phyloP scores from a whole-genome alignment of 1,284 basidiomycete genomes.

The Austroboletus novae-zelandiae region DNA sequence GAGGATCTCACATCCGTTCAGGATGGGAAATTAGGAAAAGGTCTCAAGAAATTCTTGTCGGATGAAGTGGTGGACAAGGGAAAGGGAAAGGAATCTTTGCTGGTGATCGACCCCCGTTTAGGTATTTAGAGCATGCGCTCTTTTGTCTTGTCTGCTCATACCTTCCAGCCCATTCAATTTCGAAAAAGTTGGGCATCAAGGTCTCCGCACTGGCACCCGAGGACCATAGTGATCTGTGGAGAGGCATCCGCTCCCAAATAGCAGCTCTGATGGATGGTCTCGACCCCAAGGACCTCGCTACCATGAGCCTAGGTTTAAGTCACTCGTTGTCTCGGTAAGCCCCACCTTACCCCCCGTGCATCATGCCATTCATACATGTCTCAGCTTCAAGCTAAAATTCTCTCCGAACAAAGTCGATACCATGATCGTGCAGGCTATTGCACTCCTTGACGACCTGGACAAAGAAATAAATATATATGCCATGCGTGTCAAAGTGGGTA shows the following conservation, averaged over 20 bases:
- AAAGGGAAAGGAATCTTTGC: slow-evolving; percentile 84
- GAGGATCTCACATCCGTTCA: slow-evolving; percentile 95
- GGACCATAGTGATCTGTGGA: slow-evolving; percentile 78
- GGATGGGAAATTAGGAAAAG: slow-evolving; percentile 90
- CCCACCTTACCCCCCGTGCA: slow-evolving; percentile 3
- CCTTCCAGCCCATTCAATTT: slow-evolving; percentile 72
- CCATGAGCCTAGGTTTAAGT: slow-evolving; percentile 96
- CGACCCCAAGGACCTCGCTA: slow-evolving; percentile 94
- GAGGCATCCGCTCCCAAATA: slow-evolving; percentile 92
- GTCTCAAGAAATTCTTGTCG: slow-evolving; percentile 90
- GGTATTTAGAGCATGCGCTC: slow-evolving; percentile 50
- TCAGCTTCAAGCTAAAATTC: slow-evolving; percentile 98
- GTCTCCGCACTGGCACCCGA: slow-evolving; percentile 53
- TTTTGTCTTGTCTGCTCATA: slow-evolving; percentile 4
- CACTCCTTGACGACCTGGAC: slow-evolving; percentile 97
- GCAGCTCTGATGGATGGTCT: slow-evolving; percentile 84
- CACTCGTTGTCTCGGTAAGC: slow-evolving; percentile 88
- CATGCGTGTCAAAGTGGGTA: slow-evolving; percentile 91
- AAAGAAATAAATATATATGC: slow-evolving; percentile 99
- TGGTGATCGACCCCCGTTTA: slow-evolving; percentile 90
- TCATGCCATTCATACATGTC: slow-evolving; percentile 11
- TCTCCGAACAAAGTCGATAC: slow-evolving; percentile 99
- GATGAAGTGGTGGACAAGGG: slow-evolving; percentile 86
- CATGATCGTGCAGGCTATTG: slow-evolving; percentile 99
- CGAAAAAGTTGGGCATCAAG: slow-evolving; percentile 92